Conservation (phyloP, 768 basidiomycete species). For the Trametes villosa region DNA sequence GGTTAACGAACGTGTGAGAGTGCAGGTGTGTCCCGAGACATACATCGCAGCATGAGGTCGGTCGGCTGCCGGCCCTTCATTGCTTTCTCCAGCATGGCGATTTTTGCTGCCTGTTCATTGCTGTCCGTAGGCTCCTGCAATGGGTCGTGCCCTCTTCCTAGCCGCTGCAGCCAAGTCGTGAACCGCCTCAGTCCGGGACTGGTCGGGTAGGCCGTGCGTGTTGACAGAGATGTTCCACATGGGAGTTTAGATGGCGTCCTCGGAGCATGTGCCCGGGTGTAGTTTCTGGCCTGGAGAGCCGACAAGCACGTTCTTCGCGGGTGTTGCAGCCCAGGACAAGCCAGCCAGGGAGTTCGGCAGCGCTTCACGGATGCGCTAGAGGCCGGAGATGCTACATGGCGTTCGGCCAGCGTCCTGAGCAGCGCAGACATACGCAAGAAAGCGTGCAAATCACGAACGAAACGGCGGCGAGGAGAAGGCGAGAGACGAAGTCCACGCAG, state of each 20-base stretch:
- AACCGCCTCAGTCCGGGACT: slow-evolving; percentile 4
- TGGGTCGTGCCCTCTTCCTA: slow-evolving; percentile 24
- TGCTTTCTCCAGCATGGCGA: slow-evolving; percentile 79
- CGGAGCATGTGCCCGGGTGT: not conserved
- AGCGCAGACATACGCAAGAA: slow-evolving; percentile 27
- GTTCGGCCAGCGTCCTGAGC: slow-evolving; percentile 12
- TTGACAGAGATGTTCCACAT: not conserved
- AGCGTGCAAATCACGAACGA: slow-evolving; percentile 2
- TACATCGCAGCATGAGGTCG: slow-evolving; percentile 90
- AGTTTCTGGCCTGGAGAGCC: not conserved
- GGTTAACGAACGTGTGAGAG: slow-evolving; percentile 26
- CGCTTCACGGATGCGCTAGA: slow-evolving; percentile 2
- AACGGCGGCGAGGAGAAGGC: not conserved
- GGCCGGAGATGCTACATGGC: slow-evolving; percentile 21
- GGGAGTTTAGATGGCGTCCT: not conserved
- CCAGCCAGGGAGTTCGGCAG: not conserved
- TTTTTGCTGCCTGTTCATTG: slow-evolving; percentile 73
- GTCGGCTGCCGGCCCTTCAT: slow-evolving; percentile 88
- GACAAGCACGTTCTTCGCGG: slow-evolving; percentile 23
- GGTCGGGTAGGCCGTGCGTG: not conserved
- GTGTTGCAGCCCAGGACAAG: slow-evolving; percentile 4
- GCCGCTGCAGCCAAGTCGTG: slow-evolving; percentile 36
- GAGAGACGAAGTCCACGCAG: not conserved
- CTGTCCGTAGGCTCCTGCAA: slow-evolving; percentile 30
- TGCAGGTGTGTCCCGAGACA: slow-evolving; percentile 40